A percentile compares a stretch with the other conserved stretches of the same genome.
Conservation (phyloP, 2,329 filamentous ascomycete species). For the Coniochaeta sp. region DNA sequence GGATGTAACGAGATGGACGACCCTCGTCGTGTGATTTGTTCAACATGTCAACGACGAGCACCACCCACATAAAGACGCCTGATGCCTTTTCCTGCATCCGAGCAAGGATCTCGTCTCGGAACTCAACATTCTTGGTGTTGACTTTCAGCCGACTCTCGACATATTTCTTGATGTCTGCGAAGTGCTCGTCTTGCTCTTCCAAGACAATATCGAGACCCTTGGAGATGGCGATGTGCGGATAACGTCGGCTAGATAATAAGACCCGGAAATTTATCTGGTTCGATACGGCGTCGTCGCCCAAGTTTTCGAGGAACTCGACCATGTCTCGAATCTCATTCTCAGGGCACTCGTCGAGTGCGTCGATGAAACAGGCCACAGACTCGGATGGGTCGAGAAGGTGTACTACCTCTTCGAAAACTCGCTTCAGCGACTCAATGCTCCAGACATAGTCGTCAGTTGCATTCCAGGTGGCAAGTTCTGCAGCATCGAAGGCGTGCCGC, state of each 20-base stretch:
- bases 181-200: slow-evolving; percentile 26
- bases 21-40: slow-evolving; percentile 21
- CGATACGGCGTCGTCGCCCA: slow-evolving; percentile 20
- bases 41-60: slow-evolving; percentile 28
- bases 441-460: slow-evolving; percentile 1
- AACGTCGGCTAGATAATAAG: slow-evolving; percentile 40
- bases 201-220: slow-evolving; percentile 21
- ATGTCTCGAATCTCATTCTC: slow-evolving; percentile 32
- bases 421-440: slow-evolving; percentile 5
- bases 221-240: slow-evolving; percentile 29
- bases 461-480: background rate
- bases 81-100: slow-evolving; percentile 23
- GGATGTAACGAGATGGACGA: slow-evolving; percentile 18
- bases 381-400: slow-evolving; percentile 2
- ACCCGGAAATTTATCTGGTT: slow-evolving; percentile 16
- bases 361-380: slow-evolving; percentile 21
- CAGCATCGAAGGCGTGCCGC: slow-evolving; percentile 7
- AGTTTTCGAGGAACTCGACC: slow-evolving; percentile 31
- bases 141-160: slow-evolving; percentile 20
- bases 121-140: slow-evolving; percentile 11
- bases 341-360: slow-evolving; percentile 42
- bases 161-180: slow-evolving; percentile 25
- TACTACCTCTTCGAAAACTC: slow-evolving; percentile 10
- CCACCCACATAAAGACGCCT: slow-evolving; percentile 36
- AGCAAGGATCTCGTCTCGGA: slow-evolving; percentile 12